These are phyloP conservation scores for Cicer arietinum DNA, from an alignment of 306 rosid species.

Conservation along the genomic window DNA sequence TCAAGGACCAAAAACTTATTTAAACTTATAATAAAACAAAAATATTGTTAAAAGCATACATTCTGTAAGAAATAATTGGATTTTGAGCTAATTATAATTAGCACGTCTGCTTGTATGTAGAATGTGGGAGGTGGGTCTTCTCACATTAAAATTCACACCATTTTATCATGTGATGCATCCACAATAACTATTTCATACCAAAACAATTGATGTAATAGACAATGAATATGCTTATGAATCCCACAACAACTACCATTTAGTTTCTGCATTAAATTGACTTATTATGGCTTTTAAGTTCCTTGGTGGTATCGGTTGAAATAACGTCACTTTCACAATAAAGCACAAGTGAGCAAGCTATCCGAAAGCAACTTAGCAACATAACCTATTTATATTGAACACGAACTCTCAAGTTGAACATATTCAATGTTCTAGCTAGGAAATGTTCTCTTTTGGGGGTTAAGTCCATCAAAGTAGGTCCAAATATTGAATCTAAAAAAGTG, in stretches of 20 bases:
- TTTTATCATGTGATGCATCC: too few species aligned
- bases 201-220: too few species aligned
- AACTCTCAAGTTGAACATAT: neutral
- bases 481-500: neutral
- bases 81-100: too few species aligned
- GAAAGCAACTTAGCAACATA: constrained; percentile 5
- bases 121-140: neutral
- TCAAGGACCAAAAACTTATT: too few species aligned
- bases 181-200: too few species aligned
- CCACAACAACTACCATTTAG: neutral
- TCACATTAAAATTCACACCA: neutral
- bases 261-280: constrained; percentile 37
- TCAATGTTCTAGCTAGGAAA: constrained; percentile 4
- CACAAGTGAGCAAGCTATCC: neutral
- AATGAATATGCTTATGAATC: neutral
- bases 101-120: neutral
- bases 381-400: constrained; percentile 20
- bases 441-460: neutral
- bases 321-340: neutral
- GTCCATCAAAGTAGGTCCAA: neutral
- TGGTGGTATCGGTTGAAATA: constrained; percentile 7
- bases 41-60: neutral
- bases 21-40: neutral
- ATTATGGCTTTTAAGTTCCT: neutral
- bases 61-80: neutral